Conservation (phyloP, 2,329 filamentous ascomycete species). For the Paecilomyces formosus region DNA sequence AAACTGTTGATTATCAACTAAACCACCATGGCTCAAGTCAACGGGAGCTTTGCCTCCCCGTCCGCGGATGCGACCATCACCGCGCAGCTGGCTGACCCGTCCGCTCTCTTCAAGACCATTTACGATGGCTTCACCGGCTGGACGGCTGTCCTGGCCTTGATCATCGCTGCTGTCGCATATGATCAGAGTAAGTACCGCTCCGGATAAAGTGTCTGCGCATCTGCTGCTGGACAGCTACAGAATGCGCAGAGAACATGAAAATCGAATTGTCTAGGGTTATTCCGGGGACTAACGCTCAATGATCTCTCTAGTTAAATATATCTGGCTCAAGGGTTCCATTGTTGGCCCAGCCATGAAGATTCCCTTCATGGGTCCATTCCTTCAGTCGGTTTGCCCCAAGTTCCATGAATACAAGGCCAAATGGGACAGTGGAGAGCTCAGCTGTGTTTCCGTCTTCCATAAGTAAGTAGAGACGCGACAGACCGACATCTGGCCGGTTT, state of each 20-base stretch:
- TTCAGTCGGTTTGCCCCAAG: conserved; percentile 84
- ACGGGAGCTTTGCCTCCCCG: conserved; percentile 63
- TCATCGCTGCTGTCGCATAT: conserved; percentile 69
- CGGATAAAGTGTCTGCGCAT: background rate
- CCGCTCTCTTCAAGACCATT: conserved; percentile 46
- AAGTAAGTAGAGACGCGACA: conserved; percentile 55
- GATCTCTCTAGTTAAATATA: conserved; percentile 57
- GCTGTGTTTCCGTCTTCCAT: conserved; percentile 98
- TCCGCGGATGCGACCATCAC: conserved; percentile 56
- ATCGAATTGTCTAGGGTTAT: background rate
- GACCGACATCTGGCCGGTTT: background rate
- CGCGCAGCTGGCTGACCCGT: conserved; percentile 42
- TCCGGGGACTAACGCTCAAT: conserved; percentile 2
- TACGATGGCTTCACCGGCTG: conserved; percentile 55
- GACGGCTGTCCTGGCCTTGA: conserved; percentile 61
- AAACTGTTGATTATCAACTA: background rate
- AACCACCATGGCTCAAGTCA: conserved; percentile 42
- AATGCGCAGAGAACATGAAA: background rate
- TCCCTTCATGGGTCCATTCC: conserved; percentile 90
- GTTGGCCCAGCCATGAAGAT: conserved; percentile 67
- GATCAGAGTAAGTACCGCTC: conserved; percentile 67
- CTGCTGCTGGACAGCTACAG: background rate
- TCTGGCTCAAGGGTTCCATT: conserved; percentile 67
- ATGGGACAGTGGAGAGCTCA: conserved; percentile 84
- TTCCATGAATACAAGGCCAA: conserved; percentile 87